Conservation (phyloP, 495 filamentous ascomycete species). For the Elasticomyces elasticus region DNA sequence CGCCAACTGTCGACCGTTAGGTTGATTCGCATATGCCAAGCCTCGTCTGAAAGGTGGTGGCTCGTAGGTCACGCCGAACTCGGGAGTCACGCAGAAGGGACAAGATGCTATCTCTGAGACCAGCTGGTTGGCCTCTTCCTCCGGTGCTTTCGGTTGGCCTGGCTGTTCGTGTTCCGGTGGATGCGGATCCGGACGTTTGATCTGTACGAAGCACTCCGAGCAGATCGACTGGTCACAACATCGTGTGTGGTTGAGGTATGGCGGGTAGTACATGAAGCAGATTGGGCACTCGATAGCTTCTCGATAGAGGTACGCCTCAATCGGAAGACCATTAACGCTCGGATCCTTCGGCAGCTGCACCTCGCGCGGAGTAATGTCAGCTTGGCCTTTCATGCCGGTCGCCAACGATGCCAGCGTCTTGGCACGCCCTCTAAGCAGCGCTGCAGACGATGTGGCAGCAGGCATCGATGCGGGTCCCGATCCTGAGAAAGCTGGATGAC, state of each 20-base stretch:
- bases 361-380: slow-evolving; percentile 67
- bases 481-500: slow-evolving; percentile 39
- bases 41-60: slow-evolving; percentile 82
- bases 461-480: slow-evolving; percentile 36
- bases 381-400: slow-evolving; percentile 55
- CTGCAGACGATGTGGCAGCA: slow-evolving; percentile 48
- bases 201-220: slow-evolving; percentile 98
- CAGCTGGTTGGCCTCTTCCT: slow-evolving; percentile 53
- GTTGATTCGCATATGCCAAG: slow-evolving; percentile 53
- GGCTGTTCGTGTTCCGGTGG: slow-evolving; percentile 70
- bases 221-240: slow-evolving; percentile 97
- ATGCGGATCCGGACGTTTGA: slow-evolving; percentile 93
- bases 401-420: slow-evolving; percentile 83
- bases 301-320: slow-evolving; percentile 91
- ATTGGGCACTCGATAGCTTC: slow-evolving; percentile 86
- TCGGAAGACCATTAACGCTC: slow-evolving; percentile 79
- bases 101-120: slow-evolving; percentile 88
- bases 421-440: slow-evolving; percentile 56
- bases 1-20: slow-evolving; percentile 33
- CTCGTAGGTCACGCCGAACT: slow-evolving; percentile 90
- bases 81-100: slow-evolving; percentile 88
- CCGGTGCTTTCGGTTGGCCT: slow-evolving; percentile 19
- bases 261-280: slow-evolving; percentile 91
- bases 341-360: slow-evolving; percentile 72
- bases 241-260: slow-evolving; percentile 87